Base-by-base conservation (phyloP, 1,284 basidiomycete species). In the Malassezia yamatoensis region DNA sequence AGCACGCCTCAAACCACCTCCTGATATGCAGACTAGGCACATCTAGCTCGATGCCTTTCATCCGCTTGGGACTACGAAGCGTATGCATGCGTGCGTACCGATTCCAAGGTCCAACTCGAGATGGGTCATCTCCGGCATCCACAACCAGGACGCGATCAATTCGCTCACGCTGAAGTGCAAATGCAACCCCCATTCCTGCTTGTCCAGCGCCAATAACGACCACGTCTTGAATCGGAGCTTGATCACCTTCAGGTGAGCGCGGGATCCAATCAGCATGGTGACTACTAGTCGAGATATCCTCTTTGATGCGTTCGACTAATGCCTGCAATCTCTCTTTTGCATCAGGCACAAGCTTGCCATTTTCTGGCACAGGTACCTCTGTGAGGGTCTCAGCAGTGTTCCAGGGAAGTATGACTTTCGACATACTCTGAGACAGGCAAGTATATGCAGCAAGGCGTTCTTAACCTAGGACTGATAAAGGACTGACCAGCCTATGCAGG, bases 241-340 rank as follows among this genome's bases (percentile, higher is more conserved):
- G 9, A 9, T 18, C 40, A 1, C 36, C 20, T 8, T 35, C 33
- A 12, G 35, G 32, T 1, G 1, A 7, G 11, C 51, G 51, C 1
- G 51, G 51, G 41, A 52, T 52, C 51, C 51, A 52, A 21, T 52
- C 51, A 5, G 33, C 24, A 21, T 52, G 51, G n/a, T 52, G 51
- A n/a, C 40, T 52, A 2, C 42, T 52, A 1, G 43, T 46, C 29
- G 32, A 16, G n/a, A 52, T 52, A 52, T 52, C 51, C 16, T 52
- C 34, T 10, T 29, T 33, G 36, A 52, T 52, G 2, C 51, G 51
- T 4, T 10, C 13, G 1, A 12, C 51, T 15, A 52, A 38, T 16
- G 18, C n/a, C 10, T 33, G 18, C 2, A 51, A 10, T 32, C 41
- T n/a, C 7, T 43, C 16, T 16, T 43, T 43, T 12, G 41, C 41